Conservation (phyloP, 176 grass and related monocot genomes). For the Triticum dicoccoides region DNA sequence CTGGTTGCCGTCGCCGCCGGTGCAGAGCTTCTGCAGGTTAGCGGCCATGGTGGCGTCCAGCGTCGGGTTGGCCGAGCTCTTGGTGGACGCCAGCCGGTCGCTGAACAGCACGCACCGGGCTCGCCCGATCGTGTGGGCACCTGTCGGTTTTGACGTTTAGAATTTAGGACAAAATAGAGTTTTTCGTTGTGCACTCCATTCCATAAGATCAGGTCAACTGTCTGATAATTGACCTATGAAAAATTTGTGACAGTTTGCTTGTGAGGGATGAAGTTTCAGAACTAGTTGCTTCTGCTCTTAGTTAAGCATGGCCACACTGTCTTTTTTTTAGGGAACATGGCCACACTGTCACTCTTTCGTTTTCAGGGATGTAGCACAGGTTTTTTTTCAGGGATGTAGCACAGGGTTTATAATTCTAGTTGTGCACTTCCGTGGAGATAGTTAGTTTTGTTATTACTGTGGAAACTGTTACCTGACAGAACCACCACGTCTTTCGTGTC, state of each 20-base stretch:
- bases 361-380: neutral
- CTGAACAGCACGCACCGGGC: slow-evolving; percentile 58
- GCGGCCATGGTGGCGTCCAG: slow-evolving; percentile 56
- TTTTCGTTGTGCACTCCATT: no score
- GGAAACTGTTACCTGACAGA: slow-evolving; percentile 53
- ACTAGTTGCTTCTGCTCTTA: neutral
- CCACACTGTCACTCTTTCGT: neutral
- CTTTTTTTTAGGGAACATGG: no score
- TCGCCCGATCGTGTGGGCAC: slow-evolving; percentile 76
- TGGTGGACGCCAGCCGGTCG: slow-evolving; percentile 34
- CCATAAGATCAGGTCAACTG: neutral
- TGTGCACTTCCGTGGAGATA: neutral
- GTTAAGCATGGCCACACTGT: neutral
- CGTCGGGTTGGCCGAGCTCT: slow-evolving; percentile 41
- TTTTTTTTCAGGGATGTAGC: neutral
- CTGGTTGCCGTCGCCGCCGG: slow-evolving; percentile 59
- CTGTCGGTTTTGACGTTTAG: neutral
- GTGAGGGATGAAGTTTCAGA: neutral
- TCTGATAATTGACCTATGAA: neutral
- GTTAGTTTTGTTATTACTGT: neutral
- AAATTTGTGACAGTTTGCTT: neutral
- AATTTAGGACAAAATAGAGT: neutral
- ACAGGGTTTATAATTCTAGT: neutral
- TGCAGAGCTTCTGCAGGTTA: slow-evolving; percentile 49
- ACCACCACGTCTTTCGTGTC: slow-evolving; percentile 71